These are phyloP conservation scores for Roridomyces roridus DNA, from an alignment of 768 basidiomycete species.

Conservation along the genomic window DNA sequence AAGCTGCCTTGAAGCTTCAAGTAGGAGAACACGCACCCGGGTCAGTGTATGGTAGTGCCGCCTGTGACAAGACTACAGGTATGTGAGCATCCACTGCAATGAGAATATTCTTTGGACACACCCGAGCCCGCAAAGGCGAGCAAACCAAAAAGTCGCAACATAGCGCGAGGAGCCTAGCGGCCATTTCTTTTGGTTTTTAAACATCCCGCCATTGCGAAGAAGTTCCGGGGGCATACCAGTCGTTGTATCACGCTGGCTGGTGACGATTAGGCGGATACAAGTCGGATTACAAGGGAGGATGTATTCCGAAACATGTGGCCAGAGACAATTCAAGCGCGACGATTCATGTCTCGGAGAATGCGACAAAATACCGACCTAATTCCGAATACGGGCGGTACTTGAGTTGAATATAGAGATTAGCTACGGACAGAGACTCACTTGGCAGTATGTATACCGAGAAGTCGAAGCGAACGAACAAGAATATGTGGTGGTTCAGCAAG, in stretches of 20 bases:
- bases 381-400: not conserved
- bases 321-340: constrained; percentile 10
- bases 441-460: too few relatives aligned
- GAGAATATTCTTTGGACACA: constrained; percentile 25
- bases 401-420: not conserved
- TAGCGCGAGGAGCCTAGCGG: constrained; percentile 27
- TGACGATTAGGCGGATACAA: constrained; percentile 28
- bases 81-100: not conserved
- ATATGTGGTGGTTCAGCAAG: too few relatives aligned
- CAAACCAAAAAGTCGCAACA: constrained; percentile 43
- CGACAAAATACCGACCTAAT: constrained; percentile 24
- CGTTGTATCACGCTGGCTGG: constrained; percentile 9
- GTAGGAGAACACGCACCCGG: constrained; percentile 28
- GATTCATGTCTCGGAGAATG: not conserved
- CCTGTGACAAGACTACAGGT: constrained; percentile 36
- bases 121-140: constrained; percentile 49
- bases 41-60: constrained; percentile 51
- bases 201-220: constrained; percentile 34
- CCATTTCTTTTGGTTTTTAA: constrained; percentile 25
- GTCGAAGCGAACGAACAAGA: too few relatives aligned
- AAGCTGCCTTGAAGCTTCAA: too few relatives aligned
- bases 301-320: constrained; percentile 17
- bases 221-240: constrained; percentile 17
- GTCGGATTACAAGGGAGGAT: constrained; percentile 26
- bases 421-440: not conserved